These are phyloP conservation scores for Teratosphaeria nubilosa DNA, from an alignment of 2,329 filamentous ascomycete species.

Conservation along the genomic window DNA sequence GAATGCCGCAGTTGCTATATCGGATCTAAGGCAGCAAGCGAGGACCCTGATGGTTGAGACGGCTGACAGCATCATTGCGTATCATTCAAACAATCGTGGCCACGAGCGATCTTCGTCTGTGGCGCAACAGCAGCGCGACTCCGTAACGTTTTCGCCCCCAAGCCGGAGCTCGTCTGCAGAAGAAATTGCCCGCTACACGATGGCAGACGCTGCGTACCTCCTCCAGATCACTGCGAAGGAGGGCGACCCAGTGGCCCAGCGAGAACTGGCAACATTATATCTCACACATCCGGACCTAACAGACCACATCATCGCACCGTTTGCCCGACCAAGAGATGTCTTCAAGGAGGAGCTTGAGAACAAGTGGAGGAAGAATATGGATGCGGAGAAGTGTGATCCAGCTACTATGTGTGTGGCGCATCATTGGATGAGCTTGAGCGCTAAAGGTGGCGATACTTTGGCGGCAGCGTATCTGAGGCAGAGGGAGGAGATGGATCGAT, in stretches of 20 bases:
- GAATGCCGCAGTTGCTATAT: constrained; percentile 76
- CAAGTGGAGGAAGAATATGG: constrained; percentile 45
- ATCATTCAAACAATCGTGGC: constrained; percentile 56
- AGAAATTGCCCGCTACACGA: constrained; percentile 52
- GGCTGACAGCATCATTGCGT: constrained; percentile 57
- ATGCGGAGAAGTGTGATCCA: constrained; percentile 62
- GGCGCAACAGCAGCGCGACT: constrained; percentile 24
- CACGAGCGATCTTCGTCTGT: constrained; percentile 22
- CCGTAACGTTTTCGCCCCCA: constrained; percentile 21
- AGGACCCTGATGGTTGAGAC: constrained; percentile 75
- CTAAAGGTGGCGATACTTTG: constrained; percentile 74
- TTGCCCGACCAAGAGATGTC: constrained; percentile 75
- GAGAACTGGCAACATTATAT: constrained; percentile 88
- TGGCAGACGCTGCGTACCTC: constrained; percentile 77
- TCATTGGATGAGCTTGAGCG: constrained; percentile 93
- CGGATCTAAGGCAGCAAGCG: constrained; percentile 80
- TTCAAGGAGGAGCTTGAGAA: constrained; percentile 85
- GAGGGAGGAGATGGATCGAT: constrained; percentile 50
- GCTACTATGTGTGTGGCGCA: constrained; percentile 87
- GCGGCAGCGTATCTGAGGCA: constrained; percentile 75
- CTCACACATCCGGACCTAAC: constrained; percentile 83
- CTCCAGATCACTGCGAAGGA: constrained; percentile 91
- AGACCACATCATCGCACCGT: constrained; percentile 65
- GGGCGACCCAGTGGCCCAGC: constrained; percentile 76
- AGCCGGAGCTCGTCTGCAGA: constrained; percentile 14